Evolutionary conservation across 1,139 yeast genomes (phyloP).

Genomic region (Pichia sp.): DNA sequence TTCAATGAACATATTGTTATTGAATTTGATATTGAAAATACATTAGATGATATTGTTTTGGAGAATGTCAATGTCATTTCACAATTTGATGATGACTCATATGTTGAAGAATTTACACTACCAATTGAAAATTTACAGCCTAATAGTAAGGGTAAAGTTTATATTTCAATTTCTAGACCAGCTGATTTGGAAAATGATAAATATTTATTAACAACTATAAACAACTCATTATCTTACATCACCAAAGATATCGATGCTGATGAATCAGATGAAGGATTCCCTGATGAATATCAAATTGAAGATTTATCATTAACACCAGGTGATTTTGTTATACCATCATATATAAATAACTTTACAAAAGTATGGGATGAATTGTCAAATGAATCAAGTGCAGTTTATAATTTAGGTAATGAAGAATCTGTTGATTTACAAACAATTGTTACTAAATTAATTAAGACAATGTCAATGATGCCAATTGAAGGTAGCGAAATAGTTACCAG

Average conservation of each 20-base stretch:
- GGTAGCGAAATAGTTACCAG: constrained; percentile 63
- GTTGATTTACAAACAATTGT: constrained; percentile 46
- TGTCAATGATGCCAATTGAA: constrained; percentile 69
- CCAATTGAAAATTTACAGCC: constrained; percentile 72
- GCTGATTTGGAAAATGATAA: constrained; percentile 18
- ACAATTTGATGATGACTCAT: constrained; percentile 44
- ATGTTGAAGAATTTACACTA: constrained; percentile 65
- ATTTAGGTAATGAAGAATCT: constrained; percentile 35
- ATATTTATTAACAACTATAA: constrained; percentile 34
- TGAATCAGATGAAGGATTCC: constrained; percentile 76
- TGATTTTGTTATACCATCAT: constrained; percentile 74
- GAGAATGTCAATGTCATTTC: constrained; percentile 74
- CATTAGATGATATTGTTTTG: constrained; percentile 68
- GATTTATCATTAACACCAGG: constrained; percentile 71
- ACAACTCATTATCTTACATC: constrained; percentile 66
- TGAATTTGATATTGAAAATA: constrained; percentile 81
- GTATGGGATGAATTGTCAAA: constrained; percentile 66
- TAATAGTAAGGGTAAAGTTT: constrained; percentile 64
- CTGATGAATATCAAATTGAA: constrained; percentile 90
- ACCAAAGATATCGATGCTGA: constrained; percentile 77
- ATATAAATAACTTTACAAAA: constrained; percentile 68
- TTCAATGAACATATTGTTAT: constrained; percentile 72
- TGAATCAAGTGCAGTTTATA: constrained; percentile 57
- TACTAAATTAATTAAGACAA: constrained; percentile 34
- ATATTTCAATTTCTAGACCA: constrained; percentile 68